phyloP scores from a whole-genome alignment of 2,329 filamentous ascomycete species.

The Phyllosticta citriasiana region DNA sequence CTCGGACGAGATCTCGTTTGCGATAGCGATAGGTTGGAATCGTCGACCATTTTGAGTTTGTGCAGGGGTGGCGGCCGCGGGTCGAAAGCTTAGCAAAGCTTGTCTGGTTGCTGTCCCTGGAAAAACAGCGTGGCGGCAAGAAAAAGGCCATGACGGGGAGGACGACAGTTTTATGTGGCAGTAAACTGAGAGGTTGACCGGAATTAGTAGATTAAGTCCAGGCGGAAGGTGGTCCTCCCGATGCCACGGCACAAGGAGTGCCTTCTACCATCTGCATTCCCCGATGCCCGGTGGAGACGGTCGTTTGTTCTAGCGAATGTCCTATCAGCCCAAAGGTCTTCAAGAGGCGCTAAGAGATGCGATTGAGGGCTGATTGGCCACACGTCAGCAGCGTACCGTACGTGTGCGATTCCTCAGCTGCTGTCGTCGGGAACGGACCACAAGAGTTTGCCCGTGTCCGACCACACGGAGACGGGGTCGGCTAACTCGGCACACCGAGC shows the following conservation, averaged over 20 bases:
- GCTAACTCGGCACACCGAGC: neutral
- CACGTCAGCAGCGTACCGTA: neutral
- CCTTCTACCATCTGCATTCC: neutral
- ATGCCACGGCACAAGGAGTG: neutral
- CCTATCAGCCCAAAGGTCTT: neutral
- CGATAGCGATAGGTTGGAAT: constrained; percentile 1
- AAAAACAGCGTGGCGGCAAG: neutral
- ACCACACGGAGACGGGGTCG: neutral
- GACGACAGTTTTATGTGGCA: neutral
- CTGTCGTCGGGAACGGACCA: neutral
- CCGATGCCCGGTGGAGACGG: neutral
- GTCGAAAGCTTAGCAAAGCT: constrained; percentile 5
- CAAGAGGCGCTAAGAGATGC: neutral
- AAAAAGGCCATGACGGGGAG: neutral
- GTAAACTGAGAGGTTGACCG: neutral
- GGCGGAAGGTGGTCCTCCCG: neutral
- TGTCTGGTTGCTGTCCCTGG: neutral
- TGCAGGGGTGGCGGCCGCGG: neutral
- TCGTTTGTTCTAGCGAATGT: neutral
- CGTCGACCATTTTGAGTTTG: constrained; percentile 3
- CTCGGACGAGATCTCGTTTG: constrained; percentile 13
- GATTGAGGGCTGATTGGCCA: neutral
- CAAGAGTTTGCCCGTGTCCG: neutral
- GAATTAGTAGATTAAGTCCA: neutral
- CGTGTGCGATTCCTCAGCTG: neutral